Conservation (phyloP, 2,329 filamentous ascomycete genomes). For the Penicillium sp. region DNA sequence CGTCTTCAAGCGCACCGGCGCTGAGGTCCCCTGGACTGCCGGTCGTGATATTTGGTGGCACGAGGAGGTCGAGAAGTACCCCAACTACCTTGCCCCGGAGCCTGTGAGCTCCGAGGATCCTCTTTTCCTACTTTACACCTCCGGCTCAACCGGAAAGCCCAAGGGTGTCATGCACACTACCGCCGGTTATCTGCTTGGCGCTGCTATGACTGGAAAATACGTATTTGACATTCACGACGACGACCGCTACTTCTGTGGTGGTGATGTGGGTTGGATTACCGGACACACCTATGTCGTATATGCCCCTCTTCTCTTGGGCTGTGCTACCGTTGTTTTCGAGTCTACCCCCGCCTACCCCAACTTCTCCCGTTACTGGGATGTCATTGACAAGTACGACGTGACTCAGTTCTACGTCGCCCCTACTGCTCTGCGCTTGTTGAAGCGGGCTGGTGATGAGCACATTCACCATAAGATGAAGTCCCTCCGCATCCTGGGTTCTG, state of each 20-base stretch:
- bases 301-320: constrained; percentile 86
- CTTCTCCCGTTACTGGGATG: constrained; percentile 99
- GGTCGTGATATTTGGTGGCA: constrained; percentile 98
- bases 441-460: constrained; percentile 91
- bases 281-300: constrained; percentile 99
- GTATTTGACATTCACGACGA: constrained; percentile 96
- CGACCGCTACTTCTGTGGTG: constrained; percentile 95
- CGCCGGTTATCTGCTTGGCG: constrained; percentile 89
- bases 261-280: constrained; percentile 98
- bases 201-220: constrained; percentile 93
- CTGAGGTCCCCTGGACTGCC: constrained; percentile 85
- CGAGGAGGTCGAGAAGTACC: constrained; percentile 97
- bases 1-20: constrained; percentile 92
- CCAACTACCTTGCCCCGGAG: constrained; percentile 86
- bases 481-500: constrained; percentile 86
- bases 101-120: constrained; percentile 91
- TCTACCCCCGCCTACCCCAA: constrained; percentile 96
- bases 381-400: constrained; percentile 90
- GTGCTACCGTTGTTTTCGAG: constrained; percentile 95
- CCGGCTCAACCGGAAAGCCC: constrained; percentile 95
- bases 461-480: constrained; percentile 88
- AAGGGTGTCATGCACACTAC: constrained; percentile 99
- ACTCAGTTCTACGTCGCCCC: constrained; percentile 99
- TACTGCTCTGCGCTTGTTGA: constrained; percentile 87
- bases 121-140: constrained; percentile 96